Conservation (phyloP, 2,329 filamentous ascomycete species). For the Xylariaceae sp. region DNA sequence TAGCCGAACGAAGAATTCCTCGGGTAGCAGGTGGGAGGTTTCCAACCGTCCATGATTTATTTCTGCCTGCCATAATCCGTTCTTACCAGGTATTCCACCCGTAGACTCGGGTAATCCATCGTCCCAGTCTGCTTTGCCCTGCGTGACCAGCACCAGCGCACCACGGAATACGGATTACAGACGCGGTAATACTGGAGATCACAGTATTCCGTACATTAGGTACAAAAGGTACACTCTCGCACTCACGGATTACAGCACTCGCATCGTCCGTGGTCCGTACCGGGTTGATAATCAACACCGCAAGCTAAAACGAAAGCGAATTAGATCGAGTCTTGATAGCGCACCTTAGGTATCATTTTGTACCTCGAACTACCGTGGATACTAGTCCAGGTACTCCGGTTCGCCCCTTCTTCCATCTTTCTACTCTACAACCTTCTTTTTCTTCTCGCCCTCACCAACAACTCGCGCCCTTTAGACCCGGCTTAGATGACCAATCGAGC, state of each 20-base stretch:
- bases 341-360: background rate
- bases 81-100: no score
- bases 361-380: background rate
- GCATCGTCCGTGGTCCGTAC: background rate
- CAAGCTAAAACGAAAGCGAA: background rate
- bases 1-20: no score
- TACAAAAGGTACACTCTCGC: no score
- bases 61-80: no score
- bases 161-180: no score
- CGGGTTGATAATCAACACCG: background rate
- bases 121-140: no score
- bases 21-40: no score
- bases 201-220: no score
- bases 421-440: background rate
- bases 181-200: no score
- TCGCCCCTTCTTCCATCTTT: background rate
- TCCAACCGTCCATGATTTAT: no score
- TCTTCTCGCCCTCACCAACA: background rate
- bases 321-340: background rate
- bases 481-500: background rate
- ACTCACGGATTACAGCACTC: background rate
- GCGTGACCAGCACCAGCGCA: no score
- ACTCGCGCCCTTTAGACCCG: background rate
- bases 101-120: no score
- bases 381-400: background rate